Base-by-base conservation (phyloP, 805 yeast species). In the Candida railenensis region DNA sequence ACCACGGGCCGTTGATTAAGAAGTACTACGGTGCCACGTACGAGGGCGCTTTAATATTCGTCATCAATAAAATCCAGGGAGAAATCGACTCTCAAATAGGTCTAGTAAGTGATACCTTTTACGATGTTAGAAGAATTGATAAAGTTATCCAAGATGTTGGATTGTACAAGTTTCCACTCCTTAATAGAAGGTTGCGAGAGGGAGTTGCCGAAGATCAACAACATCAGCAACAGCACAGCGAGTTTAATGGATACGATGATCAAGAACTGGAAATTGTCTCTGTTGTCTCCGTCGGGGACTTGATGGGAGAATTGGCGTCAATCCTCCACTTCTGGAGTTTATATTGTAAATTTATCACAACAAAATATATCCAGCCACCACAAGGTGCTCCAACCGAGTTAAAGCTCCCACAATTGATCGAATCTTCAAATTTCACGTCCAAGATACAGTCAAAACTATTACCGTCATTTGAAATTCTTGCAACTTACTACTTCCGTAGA, bases 41-140 rank as follows among this genome's bases (percentile, higher is more conserved):
- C 16, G 67, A 69, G 2, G 51, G 67, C 8, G 82, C 83, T 14
- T 82, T 91, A 73, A 67, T 76, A 2, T 75, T 76, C 30, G 90
- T 92, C 8, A 75, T 91, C 54, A 80, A 78, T 16, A 79, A 80
- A 42, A 84, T 94, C 28, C 96, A 92, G 65, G 72, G 79, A 42
- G 99, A 94, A 59, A 84, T 94, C 25, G 99, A 94, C 59, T 74
- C 91, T n/a, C 99, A 94, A 59, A 85, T 92, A 21, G 95, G 96
- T 4, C 71, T 94, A 38, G 87, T 94, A 3, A 74, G 87, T 45
- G 98, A 92, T 62, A 87, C 94, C 0, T 89, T 88, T 57, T 79
- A 83, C 69, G 97, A 91, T 54, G 76, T 80, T 22, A 77, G 88
- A 51, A 73, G 83, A 22, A 57, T 90, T 3, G 82, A 76, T 22